Evolutionary conservation across 1,284 basidiomycete genomes (phyloP).

Genomic region (Stygiomarasmius scandens): DNA sequence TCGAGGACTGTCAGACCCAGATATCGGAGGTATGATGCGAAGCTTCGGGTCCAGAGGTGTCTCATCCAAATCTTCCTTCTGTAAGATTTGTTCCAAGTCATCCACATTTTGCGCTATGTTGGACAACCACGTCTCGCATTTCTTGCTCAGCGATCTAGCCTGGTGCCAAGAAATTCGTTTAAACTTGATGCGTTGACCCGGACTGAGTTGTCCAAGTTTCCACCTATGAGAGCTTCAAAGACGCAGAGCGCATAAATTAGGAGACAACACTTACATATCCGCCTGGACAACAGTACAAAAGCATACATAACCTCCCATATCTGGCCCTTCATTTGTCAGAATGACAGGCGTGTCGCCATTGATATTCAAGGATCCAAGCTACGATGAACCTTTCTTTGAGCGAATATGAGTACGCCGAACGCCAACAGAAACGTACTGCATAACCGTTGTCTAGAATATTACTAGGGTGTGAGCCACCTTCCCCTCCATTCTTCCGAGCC

Average conservation of each 20-base stretch:
- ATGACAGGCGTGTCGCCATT: slow-evolving; percentile 79
- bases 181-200: slow-evolving; percentile 55
- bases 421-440: slow-evolving; percentile 26
- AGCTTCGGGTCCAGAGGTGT: slow-evolving; percentile 36
- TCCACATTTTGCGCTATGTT: slow-evolving; percentile 21
- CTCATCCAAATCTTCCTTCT: background rate
- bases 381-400: background rate
- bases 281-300: slow-evolving; percentile 53
- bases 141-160: slow-evolving; percentile 31
- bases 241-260: background rate
- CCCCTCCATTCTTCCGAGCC: slow-evolving; percentile 64
- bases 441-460: slow-evolving; percentile 77
- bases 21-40: slow-evolving; percentile 24
- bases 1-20: slow-evolving; percentile 23
- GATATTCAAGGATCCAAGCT: slow-evolving; percentile 58
- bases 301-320: slow-evolving; percentile 67
- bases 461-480: slow-evolving; percentile 73
- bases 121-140: slow-evolving; percentile 33
- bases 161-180: slow-evolving; percentile 46
- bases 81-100: background rate
- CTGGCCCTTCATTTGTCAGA: slow-evolving; percentile 62
- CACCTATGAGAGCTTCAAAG: slow-evolving; percentile 39
- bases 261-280: slow-evolving; percentile 47
- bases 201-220: slow-evolving; percentile 64
- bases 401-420: background rate